Conservation (phyloP, 179 eudicot species). For the Drosera spatulata region DNA sequence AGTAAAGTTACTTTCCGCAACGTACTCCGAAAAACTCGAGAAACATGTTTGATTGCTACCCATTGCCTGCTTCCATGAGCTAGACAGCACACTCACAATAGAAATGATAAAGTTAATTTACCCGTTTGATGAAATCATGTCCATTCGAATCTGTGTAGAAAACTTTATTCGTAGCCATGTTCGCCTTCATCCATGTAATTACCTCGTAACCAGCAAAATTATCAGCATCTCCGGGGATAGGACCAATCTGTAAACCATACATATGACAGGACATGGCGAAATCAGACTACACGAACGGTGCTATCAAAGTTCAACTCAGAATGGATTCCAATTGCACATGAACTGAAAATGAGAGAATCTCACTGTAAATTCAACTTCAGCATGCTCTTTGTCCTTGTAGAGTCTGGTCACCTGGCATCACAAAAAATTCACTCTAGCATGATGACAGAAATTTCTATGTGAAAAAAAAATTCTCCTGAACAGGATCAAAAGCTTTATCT, state of each 20-base stretch:
- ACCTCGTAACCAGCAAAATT: slow-evolving; percentile 69
- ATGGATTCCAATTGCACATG: background rate
- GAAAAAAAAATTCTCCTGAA: too few relatives aligned
- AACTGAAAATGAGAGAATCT: background rate
- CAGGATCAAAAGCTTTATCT: too few relatives aligned
- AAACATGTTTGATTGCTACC: too few relatives aligned
- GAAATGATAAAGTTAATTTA: too few relatives aligned
- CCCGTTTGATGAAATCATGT: slow-evolving; percentile 70
- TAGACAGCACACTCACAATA: too few relatives aligned
- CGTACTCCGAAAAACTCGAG: too few relatives aligned
- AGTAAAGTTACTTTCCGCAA: too few relatives aligned
- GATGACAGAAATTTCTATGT: too few relatives aligned
- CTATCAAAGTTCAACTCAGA: background rate
- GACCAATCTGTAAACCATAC: slow-evolving; percentile 53
- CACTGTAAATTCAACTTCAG: slow-evolving; percentile 84
- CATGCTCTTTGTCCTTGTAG: slow-evolving; percentile 78
- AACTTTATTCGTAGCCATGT: slow-evolving; percentile 52
- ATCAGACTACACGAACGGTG: background rate
- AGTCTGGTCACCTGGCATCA: slow-evolving; percentile 52
- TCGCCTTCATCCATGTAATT: slow-evolving; percentile 50
- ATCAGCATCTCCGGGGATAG: slow-evolving; percentile 33
- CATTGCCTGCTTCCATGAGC: too few relatives aligned
- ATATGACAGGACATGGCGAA: slow-evolving; percentile 1
- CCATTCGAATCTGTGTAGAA: slow-evolving; percentile 91
- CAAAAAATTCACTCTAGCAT: too few relatives aligned